Evolutionary conservation across 2,329 filamentous ascomycete genomes (phyloP).

Genomic region (Neoascochyta sp.): DNA sequence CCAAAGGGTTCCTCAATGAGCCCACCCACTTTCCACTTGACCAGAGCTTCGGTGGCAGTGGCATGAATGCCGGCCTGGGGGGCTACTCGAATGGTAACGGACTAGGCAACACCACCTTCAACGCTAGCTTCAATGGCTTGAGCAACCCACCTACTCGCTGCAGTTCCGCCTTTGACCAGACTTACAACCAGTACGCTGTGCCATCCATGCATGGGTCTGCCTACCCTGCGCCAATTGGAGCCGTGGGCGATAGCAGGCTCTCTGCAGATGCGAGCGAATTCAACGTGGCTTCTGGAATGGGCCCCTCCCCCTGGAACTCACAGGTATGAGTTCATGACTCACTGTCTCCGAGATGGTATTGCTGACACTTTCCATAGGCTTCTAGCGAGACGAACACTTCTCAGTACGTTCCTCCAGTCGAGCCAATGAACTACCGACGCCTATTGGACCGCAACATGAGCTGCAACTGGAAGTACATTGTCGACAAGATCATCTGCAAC

Average conservation of each 20-base stretch:
- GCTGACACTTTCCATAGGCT: constrained; percentile 16
- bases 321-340: constrained; percentile 14
- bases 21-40: constrained; percentile 38
- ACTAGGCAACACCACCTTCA: constrained; percentile 12
- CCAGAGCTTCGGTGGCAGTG: constrained; percentile 27
- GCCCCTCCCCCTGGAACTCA: constrained; percentile 41
- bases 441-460: constrained; percentile 92
- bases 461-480: constrained; percentile 99
- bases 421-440: constrained; percentile 94
- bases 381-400: constrained; percentile 22
- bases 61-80: constrained; percentile 12
- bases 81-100: constrained; percentile 5
- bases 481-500: constrained; percentile 98
- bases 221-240: constrained; percentile 37
- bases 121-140: constrained; percentile 14
- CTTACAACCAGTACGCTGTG: constrained; percentile 33
- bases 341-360: too few species aligned
- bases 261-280: constrained; percentile 49
- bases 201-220: constrained; percentile 15
- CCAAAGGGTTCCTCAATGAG: constrained; percentile 36
- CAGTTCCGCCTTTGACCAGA: constrained; percentile 35
- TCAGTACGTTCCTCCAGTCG: constrained; percentile 79
- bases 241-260: constrained; percentile 34
- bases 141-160: constrained; percentile 38
- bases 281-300: constrained; percentile 27